Percentiles rank a stretch among this genome's conserved stretches.
Evolutionary conservation across 768 basidiomycete genomes (phyloP).

Genomic region (Russula virescens): DNA sequence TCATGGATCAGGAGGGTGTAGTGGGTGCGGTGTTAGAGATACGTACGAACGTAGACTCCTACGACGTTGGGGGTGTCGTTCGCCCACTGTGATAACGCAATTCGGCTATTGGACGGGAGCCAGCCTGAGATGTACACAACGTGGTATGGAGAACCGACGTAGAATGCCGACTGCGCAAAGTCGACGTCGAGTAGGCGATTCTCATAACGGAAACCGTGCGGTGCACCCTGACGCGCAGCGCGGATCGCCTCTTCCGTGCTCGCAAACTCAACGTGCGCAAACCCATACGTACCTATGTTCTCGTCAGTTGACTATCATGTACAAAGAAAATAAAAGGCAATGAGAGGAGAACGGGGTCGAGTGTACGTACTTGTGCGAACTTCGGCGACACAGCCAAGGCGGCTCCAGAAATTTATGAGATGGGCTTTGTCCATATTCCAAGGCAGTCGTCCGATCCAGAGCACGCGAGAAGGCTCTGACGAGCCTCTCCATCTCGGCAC

Average conservation of each 20-base stretch:
- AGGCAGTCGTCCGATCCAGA: conserved; percentile 14
- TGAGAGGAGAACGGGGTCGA: background rate
- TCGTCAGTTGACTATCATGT: no score
- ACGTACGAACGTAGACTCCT: background rate
- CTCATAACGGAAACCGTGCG: conserved; percentile 12
- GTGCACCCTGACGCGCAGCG: conserved; percentile 8
- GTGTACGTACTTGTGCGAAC: conserved; percentile 15
- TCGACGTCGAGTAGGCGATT: conserved; percentile 9
- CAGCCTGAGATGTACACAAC: conserved; percentile 13
- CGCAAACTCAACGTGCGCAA: conserved; percentile 21
- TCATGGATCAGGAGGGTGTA: no score
- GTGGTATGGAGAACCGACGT: background rate
- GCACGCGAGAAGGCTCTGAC: conserved; percentile 4
- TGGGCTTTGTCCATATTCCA: background rate
- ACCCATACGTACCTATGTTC: background rate
- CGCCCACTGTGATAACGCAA: background rate
- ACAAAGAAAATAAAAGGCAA: no score
- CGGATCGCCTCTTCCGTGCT: conserved; percentile 3
- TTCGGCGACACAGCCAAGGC: conserved; percentile 18
- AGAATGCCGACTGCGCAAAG: conserved; percentile 8
- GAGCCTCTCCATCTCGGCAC: conserved; percentile 10
- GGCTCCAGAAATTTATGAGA: conserved; percentile 17
- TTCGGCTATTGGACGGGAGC: background rate
- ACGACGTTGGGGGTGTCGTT: background rate
- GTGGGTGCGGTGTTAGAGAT: background rate